Evolutionary conservation across 2,329 filamentous ascomycete species (phyloP).

Genomic region (Chaetomium sp.): DNA sequence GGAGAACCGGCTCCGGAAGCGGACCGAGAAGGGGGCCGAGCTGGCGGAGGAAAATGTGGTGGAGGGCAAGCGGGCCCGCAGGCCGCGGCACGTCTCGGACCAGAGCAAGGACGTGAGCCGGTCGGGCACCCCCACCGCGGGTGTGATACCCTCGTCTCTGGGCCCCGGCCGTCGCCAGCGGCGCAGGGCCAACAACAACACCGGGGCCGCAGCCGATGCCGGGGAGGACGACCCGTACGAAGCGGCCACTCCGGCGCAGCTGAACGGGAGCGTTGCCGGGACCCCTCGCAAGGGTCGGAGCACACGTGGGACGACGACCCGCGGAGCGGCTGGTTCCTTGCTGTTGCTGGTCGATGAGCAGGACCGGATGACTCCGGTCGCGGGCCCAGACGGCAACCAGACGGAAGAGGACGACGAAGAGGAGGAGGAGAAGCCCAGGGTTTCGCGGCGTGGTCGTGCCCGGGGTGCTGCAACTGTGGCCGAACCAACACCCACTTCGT

Average conservation of each 20-base stretch:
- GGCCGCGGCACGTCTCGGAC: slow-evolving; percentile 47
- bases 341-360: slow-evolving; percentile 10
- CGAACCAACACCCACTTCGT: slow-evolving; percentile 17
- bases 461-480: slow-evolving; percentile 12
- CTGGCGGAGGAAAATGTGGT: slow-evolving; percentile 39
- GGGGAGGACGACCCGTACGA: slow-evolving; percentile 14
- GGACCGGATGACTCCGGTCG: slow-evolving; percentile 7
- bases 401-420: slow-evolving; percentile 16
- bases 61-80: slow-evolving; percentile 48
- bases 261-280: slow-evolving; percentile 10
- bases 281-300: slow-evolving; percentile 19
- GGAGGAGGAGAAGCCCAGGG: slow-evolving; percentile 11
- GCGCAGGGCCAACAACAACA: slow-evolving; percentile 7
- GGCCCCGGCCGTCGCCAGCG: slow-evolving; percentile 23
- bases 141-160: slow-evolving; percentile 23
- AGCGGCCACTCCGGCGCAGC: not conserved
- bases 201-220: not conserved
- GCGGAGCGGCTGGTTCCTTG: too few relatives aligned
- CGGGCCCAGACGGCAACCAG: slow-evolving; percentile 12
- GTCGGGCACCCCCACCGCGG: slow-evolving; percentile 41
- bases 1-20: slow-evolving; percentile 49
- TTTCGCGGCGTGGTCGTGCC: slow-evolving; percentile 19
- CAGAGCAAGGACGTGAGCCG: slow-evolving; percentile 46
- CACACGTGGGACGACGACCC: slow-evolving; percentile 11
- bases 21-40: slow-evolving; percentile 54